These are phyloP conservation scores for Vigna nakashimae DNA, from an alignment of 306 rosid species.

Conservation along the genomic window DNA sequence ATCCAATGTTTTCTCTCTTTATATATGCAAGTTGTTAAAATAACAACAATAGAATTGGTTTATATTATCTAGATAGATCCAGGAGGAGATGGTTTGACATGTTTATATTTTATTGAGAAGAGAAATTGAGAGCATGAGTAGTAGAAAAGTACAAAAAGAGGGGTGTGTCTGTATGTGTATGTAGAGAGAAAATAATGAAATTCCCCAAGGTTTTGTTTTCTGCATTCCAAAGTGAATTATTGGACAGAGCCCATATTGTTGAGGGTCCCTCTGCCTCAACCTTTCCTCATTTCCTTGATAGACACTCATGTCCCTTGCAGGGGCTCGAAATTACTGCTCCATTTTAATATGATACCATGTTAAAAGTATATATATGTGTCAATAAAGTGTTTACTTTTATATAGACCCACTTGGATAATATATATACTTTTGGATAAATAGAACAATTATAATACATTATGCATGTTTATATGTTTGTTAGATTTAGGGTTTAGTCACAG, in stretches of 20 bases:
- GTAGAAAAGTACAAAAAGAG: slow-evolving; percentile 34
- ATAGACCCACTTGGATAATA: too few relatives aligned
- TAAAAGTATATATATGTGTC: too few relatives aligned
- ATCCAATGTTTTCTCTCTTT: too few relatives aligned
- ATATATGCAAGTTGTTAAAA: too few relatives aligned
- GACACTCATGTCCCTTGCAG: slow-evolving; percentile 46
- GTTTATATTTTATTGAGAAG: neutral
- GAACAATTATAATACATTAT: too few relatives aligned
- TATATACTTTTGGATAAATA: too few relatives aligned
- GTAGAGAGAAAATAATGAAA: slow-evolving; percentile 27
- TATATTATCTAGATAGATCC: neutral
- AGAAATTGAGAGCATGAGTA: neutral
- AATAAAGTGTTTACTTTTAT: too few relatives aligned
- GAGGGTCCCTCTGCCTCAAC: slow-evolving; percentile 36
- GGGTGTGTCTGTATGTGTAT: slow-evolving; percentile 6
- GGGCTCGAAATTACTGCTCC: slow-evolving; percentile 22
- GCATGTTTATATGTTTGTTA: too few relatives aligned
- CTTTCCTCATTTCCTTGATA: neutral
- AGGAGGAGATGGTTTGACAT: neutral
- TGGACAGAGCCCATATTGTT: slow-evolving; percentile 47
- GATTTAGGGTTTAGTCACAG: too few relatives aligned
- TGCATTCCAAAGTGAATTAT: slow-evolving; percentile 53
- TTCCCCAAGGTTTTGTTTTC: slow-evolving; percentile 36
- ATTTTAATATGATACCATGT: too few relatives aligned
- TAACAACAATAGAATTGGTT: too few relatives aligned